phyloP scores from a whole-genome alignment of 2,329 filamentous ascomycete species.

The Fusarium camptoceras region DNA sequence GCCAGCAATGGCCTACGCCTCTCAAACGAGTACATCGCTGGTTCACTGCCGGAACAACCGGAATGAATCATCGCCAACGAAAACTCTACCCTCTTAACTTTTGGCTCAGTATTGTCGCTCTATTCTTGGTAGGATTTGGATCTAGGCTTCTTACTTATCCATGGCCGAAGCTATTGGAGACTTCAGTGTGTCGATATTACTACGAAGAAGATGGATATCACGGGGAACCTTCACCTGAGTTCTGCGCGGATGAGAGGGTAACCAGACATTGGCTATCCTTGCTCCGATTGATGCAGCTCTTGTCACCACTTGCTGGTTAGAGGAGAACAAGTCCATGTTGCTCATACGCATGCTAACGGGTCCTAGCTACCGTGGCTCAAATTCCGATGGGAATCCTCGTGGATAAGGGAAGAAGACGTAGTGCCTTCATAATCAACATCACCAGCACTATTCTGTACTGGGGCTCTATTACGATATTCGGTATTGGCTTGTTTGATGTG shows the following conservation, averaged over 20 bases:
- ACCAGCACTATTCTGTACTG: background rate
- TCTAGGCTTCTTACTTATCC: slow-evolving; percentile 10
- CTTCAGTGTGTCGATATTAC: slow-evolving; percentile 7
- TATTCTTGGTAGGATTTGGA: background rate
- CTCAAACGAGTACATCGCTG: background rate
- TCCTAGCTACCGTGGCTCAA: slow-evolving; percentile 1
- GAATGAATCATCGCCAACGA: background rate
- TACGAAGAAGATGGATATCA: background rate
- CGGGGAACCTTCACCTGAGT: background rate
- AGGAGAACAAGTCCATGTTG: no score
- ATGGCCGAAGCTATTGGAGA: background rate
- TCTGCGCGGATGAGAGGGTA: slow-evolving; percentile 1
- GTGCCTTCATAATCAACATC: slow-evolving; percentile 1
- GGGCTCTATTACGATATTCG: background rate
- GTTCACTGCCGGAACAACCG: background rate
- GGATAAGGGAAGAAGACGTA: background rate
- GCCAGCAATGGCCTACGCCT: background rate
- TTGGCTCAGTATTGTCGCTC: background rate
- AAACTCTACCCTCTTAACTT: slow-evolving; percentile 7
- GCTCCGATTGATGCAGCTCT: background rate
- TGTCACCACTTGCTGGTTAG: background rate
- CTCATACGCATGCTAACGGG: background rate
- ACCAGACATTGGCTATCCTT: slow-evolving; percentile 2
- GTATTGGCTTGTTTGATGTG: background rate
- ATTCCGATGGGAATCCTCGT: slow-evolving; percentile 1